Conservation (phyloP, 441 rosid species). For the Pelargonium cotyledonis region DNA sequence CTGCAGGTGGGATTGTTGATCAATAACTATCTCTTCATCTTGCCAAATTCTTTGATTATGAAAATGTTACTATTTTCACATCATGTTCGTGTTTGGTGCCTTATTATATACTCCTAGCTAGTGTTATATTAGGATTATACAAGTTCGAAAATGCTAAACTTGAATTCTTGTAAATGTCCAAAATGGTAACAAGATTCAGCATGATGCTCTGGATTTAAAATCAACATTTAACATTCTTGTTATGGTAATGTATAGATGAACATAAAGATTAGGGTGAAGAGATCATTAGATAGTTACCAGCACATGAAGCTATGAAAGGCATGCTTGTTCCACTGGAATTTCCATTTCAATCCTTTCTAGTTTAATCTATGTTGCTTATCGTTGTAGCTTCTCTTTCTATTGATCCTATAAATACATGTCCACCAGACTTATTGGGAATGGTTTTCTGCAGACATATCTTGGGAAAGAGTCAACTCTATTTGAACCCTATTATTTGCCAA, state of each 20-base stretch:
- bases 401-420: constrained; percentile 26
- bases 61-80: neutral
- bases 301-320: no score
- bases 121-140: constrained; percentile 5
- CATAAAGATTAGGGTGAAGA: no score
- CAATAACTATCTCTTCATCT: neutral
- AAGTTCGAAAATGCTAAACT: neutral
- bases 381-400: constrained; percentile 19
- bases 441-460: constrained; percentile 66
- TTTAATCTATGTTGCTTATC: neutral
- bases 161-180: neutral
- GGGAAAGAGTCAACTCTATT: constrained; percentile 59
- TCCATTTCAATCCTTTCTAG: no score
- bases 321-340: no score
- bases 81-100: neutral
- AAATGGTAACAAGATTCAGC: no score
- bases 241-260: no score
- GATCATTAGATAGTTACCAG: no score
- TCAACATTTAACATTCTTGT: no score
- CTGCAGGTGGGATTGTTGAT: constrained; percentile 54
- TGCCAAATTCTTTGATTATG: neutral
- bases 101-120: neutral
- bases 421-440: constrained; percentile 21
- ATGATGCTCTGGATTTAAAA: no score
- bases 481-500: constrained; percentile 75